Conservation (phyloP, 176 grass and related monocot genomes). For the Oryza nivara region DNA sequence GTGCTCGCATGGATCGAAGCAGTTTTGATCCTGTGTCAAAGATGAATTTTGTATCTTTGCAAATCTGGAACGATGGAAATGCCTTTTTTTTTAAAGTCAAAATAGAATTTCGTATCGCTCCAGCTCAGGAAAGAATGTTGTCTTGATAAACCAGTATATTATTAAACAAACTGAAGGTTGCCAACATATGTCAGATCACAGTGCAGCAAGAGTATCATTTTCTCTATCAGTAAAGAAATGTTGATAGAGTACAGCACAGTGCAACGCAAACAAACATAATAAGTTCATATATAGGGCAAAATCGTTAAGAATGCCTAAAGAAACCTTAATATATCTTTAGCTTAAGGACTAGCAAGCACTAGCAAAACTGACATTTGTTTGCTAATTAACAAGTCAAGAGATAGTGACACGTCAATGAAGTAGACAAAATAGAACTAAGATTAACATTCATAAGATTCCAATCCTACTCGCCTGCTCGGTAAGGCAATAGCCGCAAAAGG, state of each 20-base stretch:
- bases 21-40: background rate
- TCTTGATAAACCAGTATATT: too few relatives aligned
- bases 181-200: background rate
- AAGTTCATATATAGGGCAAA: background rate
- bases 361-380: background rate
- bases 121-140: background rate
- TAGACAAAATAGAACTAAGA: background rate
- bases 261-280: background rate
- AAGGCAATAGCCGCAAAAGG: background rate
- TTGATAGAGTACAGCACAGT: background rate
- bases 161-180: too few relatives aligned
- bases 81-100: too few relatives aligned
- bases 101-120: too few relatives aligned
- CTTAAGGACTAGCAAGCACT: background rate
- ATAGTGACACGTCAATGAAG: background rate
- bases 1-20: background rate
- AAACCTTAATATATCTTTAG: background rate
- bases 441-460: background rate
- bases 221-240: too few relatives aligned
- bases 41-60: background rate
- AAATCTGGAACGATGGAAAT: background rate
- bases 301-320: background rate
- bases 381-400: background rate
- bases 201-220: background rate
- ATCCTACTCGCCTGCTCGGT: constrained; percentile 4